Evolutionary conservation across 768 basidiomycete genomes (phyloP).

Genomic region (Hypholoma fasciculare): DNA sequence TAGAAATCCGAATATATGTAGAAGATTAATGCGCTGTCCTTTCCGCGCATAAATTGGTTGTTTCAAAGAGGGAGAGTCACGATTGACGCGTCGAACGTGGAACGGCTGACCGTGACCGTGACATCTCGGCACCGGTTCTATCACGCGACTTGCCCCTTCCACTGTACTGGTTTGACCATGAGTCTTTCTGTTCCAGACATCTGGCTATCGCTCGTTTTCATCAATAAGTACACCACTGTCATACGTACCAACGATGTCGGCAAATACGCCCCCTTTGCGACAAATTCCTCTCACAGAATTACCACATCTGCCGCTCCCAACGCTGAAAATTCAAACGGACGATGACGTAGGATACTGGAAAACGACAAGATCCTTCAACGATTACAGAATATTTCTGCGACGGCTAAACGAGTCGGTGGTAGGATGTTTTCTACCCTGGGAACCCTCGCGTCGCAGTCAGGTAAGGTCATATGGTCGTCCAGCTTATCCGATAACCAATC

Average conservation of each 20-base stretch:
- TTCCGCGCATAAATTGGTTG: neutral
- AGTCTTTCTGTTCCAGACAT: neutral
- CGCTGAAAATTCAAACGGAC: slow-evolving; percentile 68
- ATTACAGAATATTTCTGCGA: slow-evolving; percentile 74
- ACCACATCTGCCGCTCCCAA: slow-evolving; percentile 22
- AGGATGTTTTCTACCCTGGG: slow-evolving; percentile 55
- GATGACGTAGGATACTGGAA: slow-evolving; percentile 76
- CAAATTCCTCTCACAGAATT: slow-evolving; percentile 23
- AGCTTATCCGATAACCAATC: slow-evolving; percentile 4
- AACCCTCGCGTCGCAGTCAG: slow-evolving; percentile 29
- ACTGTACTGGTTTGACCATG: too few species aligned
- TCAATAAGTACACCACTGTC: neutral
- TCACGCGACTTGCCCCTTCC: too few species aligned
- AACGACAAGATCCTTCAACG: slow-evolving; percentile 64
- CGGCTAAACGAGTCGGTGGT: slow-evolving; percentile 79
- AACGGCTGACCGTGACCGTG: slow-evolving; percentile 5
- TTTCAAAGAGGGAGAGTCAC: slow-evolving; percentile 8
- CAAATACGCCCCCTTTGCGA: slow-evolving; percentile 23
- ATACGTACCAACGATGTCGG: neutral
- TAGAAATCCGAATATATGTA: neutral
- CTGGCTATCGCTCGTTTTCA: neutral
- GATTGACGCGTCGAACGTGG: slow-evolving; percentile 8
- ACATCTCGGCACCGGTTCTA: neutral
- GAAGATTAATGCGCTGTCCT: too few species aligned
- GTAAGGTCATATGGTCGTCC: slow-evolving; percentile 23